Evolutionary conservation across 1,284 basidiomycete genomes (phyloP).

Genomic region (Ganoderma leucocontextum): DNA sequence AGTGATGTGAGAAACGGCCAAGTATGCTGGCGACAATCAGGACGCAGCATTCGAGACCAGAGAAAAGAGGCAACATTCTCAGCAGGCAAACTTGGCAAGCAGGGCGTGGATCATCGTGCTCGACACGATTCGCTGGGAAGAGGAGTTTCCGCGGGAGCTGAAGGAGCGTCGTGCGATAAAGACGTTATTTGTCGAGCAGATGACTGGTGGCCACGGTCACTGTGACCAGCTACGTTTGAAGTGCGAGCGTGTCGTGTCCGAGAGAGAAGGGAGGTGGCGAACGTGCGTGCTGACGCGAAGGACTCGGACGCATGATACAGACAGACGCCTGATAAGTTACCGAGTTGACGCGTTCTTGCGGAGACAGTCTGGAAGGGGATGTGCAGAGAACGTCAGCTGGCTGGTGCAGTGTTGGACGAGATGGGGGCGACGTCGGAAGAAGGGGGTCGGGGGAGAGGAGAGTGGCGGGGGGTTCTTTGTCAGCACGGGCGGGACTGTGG

Average conservation of each 20-base stretch:
- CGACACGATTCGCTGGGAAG: constrained; percentile 31
- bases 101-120: constrained; percentile 31
- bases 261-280: constrained; percentile 28
- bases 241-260: constrained; percentile 28
- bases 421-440: neutral
- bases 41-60: neutral
- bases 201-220: constrained; percentile 22
- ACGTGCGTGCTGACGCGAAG: constrained; percentile 34
- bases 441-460: constrained; percentile 10
- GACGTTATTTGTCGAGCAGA: constrained; percentile 29
- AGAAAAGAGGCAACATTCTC: neutral
- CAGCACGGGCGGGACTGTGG: constrained; percentile 22
- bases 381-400: neutral
- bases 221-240: constrained; percentile 16
- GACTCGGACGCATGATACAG: constrained; percentile 8
- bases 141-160: constrained; percentile 25
- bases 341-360: neutral
- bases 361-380: neutral
- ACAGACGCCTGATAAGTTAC: neutral
- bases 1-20: neutral
- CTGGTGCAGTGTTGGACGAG: constrained; percentile 3
- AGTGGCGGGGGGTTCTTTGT: constrained; percentile 25
- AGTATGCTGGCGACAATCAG: neutral
- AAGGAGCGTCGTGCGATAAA: constrained; percentile 26
- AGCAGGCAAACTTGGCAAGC: neutral